These are phyloP conservation scores for Spizellomyces punctatus DNA, from an alignment of 192 early-diverging fungal species.

Conservation along the genomic window DNA sequence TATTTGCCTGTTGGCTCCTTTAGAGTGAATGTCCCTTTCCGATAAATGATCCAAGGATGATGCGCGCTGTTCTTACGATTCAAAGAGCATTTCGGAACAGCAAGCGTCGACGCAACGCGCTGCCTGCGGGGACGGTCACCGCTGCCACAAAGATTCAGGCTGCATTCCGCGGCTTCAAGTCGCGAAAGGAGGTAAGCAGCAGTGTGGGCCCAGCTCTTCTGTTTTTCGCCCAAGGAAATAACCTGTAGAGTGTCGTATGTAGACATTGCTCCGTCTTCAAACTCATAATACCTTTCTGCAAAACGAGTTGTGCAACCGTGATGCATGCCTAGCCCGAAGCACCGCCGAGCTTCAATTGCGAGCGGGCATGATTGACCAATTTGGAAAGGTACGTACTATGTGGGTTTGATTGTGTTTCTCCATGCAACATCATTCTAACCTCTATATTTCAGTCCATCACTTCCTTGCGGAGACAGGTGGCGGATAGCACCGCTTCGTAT, in stretches of 20 bases:
- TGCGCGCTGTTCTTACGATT: neutral
- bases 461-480: conserved; percentile 17
- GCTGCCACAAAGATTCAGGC: conserved; percentile 31
- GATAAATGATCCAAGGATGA: too few species aligned
- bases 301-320: conserved; percentile 6
- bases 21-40: too few species aligned
- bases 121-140: neutral
- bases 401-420: too few species aligned
- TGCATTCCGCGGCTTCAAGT: conserved; percentile 13
- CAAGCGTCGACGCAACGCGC: neutral
- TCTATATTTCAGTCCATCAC: conserved; percentile 2
- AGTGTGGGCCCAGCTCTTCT: neutral
- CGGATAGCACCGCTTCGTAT: conserved; percentile 15
- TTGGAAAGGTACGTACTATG: conserved; percentile 9
- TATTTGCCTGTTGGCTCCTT: too few species aligned
- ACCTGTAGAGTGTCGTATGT: neutral
- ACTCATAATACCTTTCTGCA: conserved; percentile 17
- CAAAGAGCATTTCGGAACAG: conserved; percentile 20
- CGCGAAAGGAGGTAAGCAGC: conserved; percentile 13
- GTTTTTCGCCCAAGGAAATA: neutral
- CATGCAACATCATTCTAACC: too few species aligned
- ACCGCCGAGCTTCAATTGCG: conserved; percentile 9
- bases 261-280: conserved; percentile 9
- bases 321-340: conserved; percentile 3
- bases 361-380: conserved; percentile 20